Evolutionary conservation across 1,284 basidiomycete genomes (phyloP).

Genomic region (Polyporus tsugae): DNA sequence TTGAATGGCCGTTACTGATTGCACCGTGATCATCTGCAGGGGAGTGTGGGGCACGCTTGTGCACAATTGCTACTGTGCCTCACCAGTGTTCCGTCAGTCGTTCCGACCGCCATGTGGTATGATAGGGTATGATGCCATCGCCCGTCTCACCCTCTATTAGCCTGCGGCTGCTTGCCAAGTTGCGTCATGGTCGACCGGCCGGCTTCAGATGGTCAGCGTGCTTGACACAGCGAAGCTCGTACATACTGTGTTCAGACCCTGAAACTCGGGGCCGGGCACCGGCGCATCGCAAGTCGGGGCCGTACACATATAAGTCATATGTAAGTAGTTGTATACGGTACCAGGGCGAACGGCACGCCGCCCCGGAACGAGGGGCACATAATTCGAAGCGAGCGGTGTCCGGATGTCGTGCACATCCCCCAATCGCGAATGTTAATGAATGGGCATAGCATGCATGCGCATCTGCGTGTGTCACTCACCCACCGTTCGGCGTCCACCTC

Average conservation of each 20-base stretch:
- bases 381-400: slow-evolving; percentile 1
- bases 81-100: neutral
- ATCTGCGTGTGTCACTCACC: neutral
- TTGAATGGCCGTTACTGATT: neutral
- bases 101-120: neutral
- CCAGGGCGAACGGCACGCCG: neutral
- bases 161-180: neutral
- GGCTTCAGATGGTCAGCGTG: neutral
- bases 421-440: neutral
- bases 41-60: neutral
- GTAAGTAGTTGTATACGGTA: neutral
- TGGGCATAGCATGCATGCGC: neutral
- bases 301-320: neutral
- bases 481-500: neutral
- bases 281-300: neutral
- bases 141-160: slow-evolving; percentile 1
- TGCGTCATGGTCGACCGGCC: neutral
- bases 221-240: slow-evolving; percentile 8
- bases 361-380: slow-evolving; percentile 1
- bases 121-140: neutral
- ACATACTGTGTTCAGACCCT: neutral
- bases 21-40: neutral
- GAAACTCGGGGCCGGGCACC: neutral
- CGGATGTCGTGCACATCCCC: neutral
- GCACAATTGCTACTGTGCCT: neutral